Base-by-base conservation (phyloP, 805 yeast species). In the Ascoidea tarda region DNA sequence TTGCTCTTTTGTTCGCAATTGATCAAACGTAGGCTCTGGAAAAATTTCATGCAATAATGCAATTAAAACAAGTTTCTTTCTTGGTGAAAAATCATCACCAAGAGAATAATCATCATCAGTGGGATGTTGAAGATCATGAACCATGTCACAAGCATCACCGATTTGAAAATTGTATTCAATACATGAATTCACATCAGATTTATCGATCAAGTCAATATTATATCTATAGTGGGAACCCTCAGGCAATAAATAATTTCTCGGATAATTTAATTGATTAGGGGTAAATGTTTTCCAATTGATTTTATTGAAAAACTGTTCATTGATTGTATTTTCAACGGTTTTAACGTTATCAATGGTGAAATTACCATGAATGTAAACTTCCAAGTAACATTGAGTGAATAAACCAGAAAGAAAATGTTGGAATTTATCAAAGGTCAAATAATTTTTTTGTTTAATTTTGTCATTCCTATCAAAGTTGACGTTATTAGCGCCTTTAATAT, bases 1-100 rank as follows among this genome's bases (percentile, higher is more conserved):
- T 66, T 91, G 97, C 68, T 90, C 97, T 60, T 87, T 83, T 6
- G 98, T 90, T 66, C 98, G 78, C 54, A 90, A 73, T 57, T 84
- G 84, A 62, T 87, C 82, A 67, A 90, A 91, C 53, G 90, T 85
- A 5, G 96, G 96, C 63, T 91, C 97, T 59, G 77, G 79, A 50
- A 84, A 70, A 56, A 89, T 75, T 55, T 87, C 91, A 0, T 84
- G 77, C 50, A 87, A 66, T 52, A 91, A 67, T 50, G 83, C 87
- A 14, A 84, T 73, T 51, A 76, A 61, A 0, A 81, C 76, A 49
- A 78, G 69, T 32, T 62, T 58, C 5, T 65, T 59, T 48, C 64
- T 66, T 14, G 60, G 71, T 59, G 38, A 48, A 33, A 48, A 33
- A 14, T 33, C 46, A 6, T 10, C 46, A n/a, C 46, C 50, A 33